A percentile compares a stretch with the other conserved stretches of the same genome.
These are phyloP conservation scores for Kokia cookei DNA, from an alignment of 441 rosid species.

Conservation along the genomic window DNA sequence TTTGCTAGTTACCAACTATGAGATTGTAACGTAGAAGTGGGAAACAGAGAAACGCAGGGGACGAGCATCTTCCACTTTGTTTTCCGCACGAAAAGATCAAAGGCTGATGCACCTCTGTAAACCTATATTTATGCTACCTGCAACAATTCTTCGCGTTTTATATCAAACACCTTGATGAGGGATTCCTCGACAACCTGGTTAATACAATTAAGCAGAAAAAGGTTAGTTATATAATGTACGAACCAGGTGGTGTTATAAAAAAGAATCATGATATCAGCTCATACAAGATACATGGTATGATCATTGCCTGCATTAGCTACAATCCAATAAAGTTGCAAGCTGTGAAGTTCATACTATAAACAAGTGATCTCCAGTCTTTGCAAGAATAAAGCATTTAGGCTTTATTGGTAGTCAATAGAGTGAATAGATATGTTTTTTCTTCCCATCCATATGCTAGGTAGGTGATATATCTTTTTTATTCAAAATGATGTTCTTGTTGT, in stretches of 20 bases:
- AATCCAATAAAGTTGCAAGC: background rate
- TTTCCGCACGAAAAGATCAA: too few species aligned
- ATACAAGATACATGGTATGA: background rate
- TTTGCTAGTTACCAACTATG: too few species aligned
- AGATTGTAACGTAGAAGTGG: too few species aligned
- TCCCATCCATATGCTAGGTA: background rate
- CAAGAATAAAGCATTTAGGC: too few species aligned
- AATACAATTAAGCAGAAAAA: background rate
- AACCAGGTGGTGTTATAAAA: too few species aligned
- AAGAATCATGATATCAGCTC: background rate
- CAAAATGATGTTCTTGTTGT: too few species aligned
- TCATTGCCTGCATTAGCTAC: background rate
- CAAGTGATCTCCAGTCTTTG: background rate
- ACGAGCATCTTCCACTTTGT: too few species aligned
- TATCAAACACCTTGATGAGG: conserved; percentile 53
- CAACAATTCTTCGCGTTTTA: conserved; percentile 55
- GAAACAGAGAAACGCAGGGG: too few species aligned
- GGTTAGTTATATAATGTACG: too few species aligned
- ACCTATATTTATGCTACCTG: conserved; percentile 38
- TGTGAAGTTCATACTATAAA: background rate
- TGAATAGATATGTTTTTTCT: background rate
- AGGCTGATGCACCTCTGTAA: background rate
- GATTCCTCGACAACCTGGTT: conserved; percentile 74
- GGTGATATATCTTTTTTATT: background rate
- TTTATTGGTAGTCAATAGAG: background rate